Conservation (phyloP, 2,329 filamentous ascomycete genomes). For the Aspergillus pseudoviridinutans region DNA sequence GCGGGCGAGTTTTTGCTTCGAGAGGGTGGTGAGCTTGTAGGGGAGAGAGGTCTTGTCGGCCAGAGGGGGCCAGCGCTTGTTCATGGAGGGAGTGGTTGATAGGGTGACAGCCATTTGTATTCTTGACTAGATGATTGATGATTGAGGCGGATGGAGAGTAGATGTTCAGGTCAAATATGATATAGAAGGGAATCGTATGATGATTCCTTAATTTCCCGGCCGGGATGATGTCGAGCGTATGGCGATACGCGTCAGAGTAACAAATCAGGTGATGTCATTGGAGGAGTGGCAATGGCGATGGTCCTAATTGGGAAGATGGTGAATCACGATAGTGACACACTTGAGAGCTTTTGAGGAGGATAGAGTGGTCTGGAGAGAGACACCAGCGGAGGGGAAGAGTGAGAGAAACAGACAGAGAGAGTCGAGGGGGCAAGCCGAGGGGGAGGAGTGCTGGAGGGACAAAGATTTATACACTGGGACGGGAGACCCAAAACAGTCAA, state of each 20-base stretch:
- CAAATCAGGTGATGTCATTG: background rate
- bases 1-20: conserved; percentile 32
- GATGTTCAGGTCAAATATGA: background rate
- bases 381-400: background rate
- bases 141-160: conserved; percentile 22
- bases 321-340: background rate
- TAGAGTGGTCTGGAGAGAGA: background rate
- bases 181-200: background rate
- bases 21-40: conserved; percentile 34
- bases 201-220: background rate
- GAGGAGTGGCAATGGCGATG: background rate
- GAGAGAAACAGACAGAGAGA: background rate
- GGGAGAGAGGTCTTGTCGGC: conserved; percentile 32
- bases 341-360: background rate
- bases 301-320: background rate
- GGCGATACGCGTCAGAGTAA: background rate
- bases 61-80: conserved; percentile 34
- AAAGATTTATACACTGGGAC: background rate
- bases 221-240: background rate
- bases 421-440: background rate
- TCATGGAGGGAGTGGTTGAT: conserved; percentile 24
- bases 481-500: background rate
- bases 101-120: conserved; percentile 18
- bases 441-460: background rate
- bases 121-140: conserved; percentile 13